A percentile compares a stretch with the other conserved stretches of the same genome.
Conservation (phyloP, 139 green algal genomes). For the Ostreobium quekettii region DNA sequence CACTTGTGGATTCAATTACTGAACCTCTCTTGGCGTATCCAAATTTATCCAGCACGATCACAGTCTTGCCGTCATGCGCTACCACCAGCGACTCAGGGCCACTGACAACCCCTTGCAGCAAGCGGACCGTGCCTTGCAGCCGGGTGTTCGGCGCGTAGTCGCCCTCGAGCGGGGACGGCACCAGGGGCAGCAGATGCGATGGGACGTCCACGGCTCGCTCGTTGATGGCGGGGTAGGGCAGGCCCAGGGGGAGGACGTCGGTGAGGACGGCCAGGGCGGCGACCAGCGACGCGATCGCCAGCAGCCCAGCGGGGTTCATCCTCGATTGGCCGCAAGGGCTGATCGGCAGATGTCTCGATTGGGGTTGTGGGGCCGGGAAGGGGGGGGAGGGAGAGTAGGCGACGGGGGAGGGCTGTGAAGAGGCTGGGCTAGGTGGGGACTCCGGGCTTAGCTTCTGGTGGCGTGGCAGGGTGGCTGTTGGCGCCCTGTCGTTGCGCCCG, state of each 20-base stretch:
- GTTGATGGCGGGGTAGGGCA: constrained; percentile 8
- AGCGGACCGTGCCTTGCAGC: neutral
- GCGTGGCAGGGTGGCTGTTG: no score
- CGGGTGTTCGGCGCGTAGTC: constrained; percentile 1
- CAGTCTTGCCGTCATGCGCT: neutral
- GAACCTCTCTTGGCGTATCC: constrained; percentile 14
- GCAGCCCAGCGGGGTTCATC: no score
- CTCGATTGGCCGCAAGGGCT: no score
- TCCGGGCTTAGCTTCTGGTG: no score
- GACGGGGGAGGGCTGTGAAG: no score
- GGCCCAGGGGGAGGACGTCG: neutral
- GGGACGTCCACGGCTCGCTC: neutral
- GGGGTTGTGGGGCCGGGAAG: no score
- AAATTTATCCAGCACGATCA: constrained; percentile 29
- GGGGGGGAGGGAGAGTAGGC: no score
- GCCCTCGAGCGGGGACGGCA: neutral
- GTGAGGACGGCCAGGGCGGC: constrained; percentile 1
- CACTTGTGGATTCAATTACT: no score
- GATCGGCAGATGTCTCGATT: no score
- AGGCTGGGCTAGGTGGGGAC: no score
- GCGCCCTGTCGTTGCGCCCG: no score
- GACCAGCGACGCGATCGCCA: no score
- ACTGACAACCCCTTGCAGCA: neutral
- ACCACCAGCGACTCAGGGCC: constrained; percentile 22
- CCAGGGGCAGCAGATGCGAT: neutral